phyloP scores from a whole-genome alignment of 371 early-diverging fungal species.

The Circinella umbellata region DNA sequence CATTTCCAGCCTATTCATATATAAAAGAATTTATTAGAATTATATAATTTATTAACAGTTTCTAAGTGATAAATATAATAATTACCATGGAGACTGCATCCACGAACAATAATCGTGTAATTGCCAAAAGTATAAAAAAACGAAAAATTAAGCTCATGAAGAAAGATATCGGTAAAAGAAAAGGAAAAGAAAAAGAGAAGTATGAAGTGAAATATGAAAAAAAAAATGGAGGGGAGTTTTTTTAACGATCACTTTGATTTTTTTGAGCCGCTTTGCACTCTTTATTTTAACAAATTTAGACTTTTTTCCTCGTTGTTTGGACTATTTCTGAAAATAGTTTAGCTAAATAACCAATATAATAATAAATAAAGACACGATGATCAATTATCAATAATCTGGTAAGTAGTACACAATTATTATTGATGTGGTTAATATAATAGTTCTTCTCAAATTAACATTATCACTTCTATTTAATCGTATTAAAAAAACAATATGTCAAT shows the following conservation, averaged over 20 bases:
- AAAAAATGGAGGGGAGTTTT: too few species aligned
- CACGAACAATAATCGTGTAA: background rate
- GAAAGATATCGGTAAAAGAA: background rate
- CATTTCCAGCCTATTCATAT: background rate
- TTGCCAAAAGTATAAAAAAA: constrained; percentile 5
- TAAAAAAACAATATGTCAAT: too few species aligned
- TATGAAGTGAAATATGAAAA: constrained; percentile 2
- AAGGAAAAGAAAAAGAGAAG: constrained; percentile 2
- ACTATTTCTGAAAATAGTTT: background rate
- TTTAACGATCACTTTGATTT: background rate
- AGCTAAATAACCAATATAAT: too few species aligned
- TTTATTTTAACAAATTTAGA: background rate
- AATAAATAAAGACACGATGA: too few species aligned
- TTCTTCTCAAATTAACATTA: too few species aligned
- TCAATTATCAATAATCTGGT: too few species aligned
- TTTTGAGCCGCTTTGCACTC: background rate
- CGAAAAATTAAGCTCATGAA: constrained; percentile 1
- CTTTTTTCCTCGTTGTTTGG: background rate
- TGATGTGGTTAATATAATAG: too few species aligned
- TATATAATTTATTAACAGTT: too few species aligned
- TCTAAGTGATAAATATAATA: background rate
- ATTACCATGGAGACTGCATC: constrained; percentile 14
- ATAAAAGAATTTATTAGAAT: background rate
- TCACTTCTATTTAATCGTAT: too few species aligned
- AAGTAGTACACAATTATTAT: too few species aligned